Base-by-base conservation (phyloP, 495 filamentous ascomycete species). In the Evernia prunastri region DNA sequence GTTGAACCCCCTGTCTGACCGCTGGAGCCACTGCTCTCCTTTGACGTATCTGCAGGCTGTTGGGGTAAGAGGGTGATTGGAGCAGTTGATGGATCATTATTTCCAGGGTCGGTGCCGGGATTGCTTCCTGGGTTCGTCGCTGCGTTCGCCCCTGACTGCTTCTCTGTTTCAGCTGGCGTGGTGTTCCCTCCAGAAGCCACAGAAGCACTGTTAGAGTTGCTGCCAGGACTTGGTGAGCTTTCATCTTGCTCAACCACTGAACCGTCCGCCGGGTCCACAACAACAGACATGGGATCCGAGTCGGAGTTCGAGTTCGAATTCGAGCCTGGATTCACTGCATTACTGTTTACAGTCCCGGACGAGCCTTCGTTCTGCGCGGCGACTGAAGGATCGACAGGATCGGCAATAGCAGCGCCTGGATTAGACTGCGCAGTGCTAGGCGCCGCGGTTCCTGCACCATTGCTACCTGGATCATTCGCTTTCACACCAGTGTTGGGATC, bases 11-110 rank as follows among this genome's bases (percentile, higher is more conserved):
- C 27, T 7, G 25, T 18, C 1, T 53, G 7, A 1, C 27, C 27
- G 20, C 25, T 31, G 13, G 25, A 17, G 31, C 25, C 27, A 27
- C 49, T 31, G 27, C 31, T 53, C 49, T 53, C 25, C 12, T 53
- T 53, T 17, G 27, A 25, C 49, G 49, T 53, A 53, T 53, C 49
- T 29, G 27, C 49, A 53, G 31, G 45, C 10, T 56, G 31, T 17
- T 53, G 11, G 20, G 60, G 60, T 20, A 31, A 35, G 17, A 61
- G 51, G 8, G 60, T 61, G 45, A 61, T 61, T 18, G 60, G 45
- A 17, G 23, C 51, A 27, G 49, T 54, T 1, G 36, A 23, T 2
- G 35, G 57, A 25, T 42, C 35, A 42, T 42, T 20, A 18, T 18
- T 42, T 29, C 13, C 27, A 42, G 31, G 17, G 11, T 42, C 57